phyloP scores from a whole-genome alignment of 208 protist species.

The Plasmodiophora brassicae region DNA sequence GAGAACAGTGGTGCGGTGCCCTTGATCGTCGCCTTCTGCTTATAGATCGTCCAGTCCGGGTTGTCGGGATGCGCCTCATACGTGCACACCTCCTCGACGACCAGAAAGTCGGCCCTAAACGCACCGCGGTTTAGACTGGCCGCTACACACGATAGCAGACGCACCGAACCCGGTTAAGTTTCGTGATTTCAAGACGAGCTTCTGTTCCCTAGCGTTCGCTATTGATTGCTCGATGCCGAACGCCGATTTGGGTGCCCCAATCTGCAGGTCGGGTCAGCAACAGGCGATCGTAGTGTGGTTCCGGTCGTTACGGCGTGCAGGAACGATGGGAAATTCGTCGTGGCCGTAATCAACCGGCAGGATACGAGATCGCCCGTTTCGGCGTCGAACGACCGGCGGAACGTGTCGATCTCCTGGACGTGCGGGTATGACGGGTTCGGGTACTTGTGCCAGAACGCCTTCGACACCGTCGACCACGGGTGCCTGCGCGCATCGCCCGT shows the following conservation, averaged over 20 bases:
- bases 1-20: background rate
- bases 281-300: background rate
- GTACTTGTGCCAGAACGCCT: constrained; percentile 13
- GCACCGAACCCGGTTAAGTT: background rate
- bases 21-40: constrained; percentile 12
- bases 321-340: constrained; percentile 5
- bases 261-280: background rate
- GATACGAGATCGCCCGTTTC: background rate
- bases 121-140: background rate
- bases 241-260: background rate
- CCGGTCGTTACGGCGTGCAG: background rate
- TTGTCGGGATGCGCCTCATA: background rate
- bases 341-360: background rate
- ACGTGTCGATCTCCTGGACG: constrained; percentile 14
- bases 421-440: constrained; percentile 16
- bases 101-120: background rate
- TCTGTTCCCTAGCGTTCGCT: background rate
- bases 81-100: background rate
- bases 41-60: constrained; percentile 1
- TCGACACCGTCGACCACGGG: background rate
- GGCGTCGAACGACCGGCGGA: background rate
- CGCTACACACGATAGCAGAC: background rate
- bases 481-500: background rate
- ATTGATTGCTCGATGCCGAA: background rate
- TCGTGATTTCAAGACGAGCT: constrained; percentile 11